Evolutionary conservation across 2,329 filamentous ascomycete genomes (phyloP), one percentile per base, ranked within the genome.

Genomic region (Cladophialophora exuberans): DNA sequence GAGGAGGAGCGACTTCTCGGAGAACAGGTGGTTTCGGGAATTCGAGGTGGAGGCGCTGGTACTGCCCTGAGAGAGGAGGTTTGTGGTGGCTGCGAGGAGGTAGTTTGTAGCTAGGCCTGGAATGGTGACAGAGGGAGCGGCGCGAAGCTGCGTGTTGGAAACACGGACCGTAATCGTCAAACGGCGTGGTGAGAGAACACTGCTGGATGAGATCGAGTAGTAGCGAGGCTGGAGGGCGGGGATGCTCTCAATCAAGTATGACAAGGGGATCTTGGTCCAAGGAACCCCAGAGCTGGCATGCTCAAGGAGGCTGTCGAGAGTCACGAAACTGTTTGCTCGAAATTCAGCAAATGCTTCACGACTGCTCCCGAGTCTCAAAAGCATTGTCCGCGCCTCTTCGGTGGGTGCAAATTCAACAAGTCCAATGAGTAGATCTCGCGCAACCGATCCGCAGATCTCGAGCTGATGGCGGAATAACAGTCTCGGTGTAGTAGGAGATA

Each of bases 151-250:
- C 64, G 91, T 82, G 11, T 87, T 89, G 72, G 97, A 93, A 57
- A 99, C 93, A 33, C 97, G 88, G 54, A 92, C 93, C n/a, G 94
- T 99, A 67, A 99, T 88, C 57, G 94, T 90, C 63, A 99, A 91
- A 77, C 90, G 92, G 75, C 96, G 87, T 71, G 93, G 92, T 70
- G 97, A 91, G n/a, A 96, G 92, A 6, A 91, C 73, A 5, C 94
- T 97, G 0, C 94, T 97, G 1, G 94, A 99, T 2, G 94, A 99
- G 72, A 99, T 99, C 45, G 94, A 99, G 79, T 99, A 99, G 81
- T 97, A 99, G 45, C 94, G 90, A 31, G 94, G 92, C 74, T 99
- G 94, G 54, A 99, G 85, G 79, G 96, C 97, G 75, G 86, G 89
- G 57, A 99, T 74, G 62, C 90, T 88, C 79, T 99, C 94, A 63